Evolutionary conservation across 306 rosid species (phyloP), one percentile per base, ranked within the genome.

Genomic region (Dryas octopetala): DNA sequence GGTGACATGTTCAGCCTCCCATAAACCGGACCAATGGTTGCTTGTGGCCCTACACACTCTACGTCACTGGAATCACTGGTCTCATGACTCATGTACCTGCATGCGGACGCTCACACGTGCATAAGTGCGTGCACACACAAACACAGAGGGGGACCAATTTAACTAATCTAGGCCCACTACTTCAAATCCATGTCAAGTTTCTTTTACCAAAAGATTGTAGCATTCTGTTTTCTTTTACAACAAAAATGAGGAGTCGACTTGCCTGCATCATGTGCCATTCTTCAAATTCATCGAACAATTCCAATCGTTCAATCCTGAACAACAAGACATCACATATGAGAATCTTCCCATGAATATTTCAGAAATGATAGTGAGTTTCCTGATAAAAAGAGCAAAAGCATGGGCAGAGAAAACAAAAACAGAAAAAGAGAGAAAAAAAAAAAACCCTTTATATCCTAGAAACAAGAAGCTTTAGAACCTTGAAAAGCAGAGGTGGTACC

Each of bases 181-280:
- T 58, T 11, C 46, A 71, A 62, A 65, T 82, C 78, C 74, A 69
- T 59, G 40, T 69, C 41, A 72, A 69, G 62, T 63, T 68, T 45
- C 59, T 43, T 32, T 4, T 61, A 78, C 63, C 76, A 61, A 69
- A 66, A 53, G 74, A 62, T n/a, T 63, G 61, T 68, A 50, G 54
- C 71, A 57, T 74, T 44, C 74, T 32, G 16, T 63, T 70, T 65
- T 67, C 64, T 71, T 79, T 68, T 49, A 77, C 13, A 73, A 76
- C 23, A 76, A 52, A 54, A 66, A 76, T 49, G 54, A 72, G 64
- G 46, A 53, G 68, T 41, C 14, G 81, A 82, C 88, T 90, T 80
- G 86, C 97, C 96, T 90, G 97, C 97, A 95, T 95, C 99, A 95
- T 90, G 87, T 95, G 81, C 97, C 97, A 95, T 84, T 95, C 97